Evolutionary conservation across 495 filamentous ascomycete genomes (phyloP), one percentile per base, ranked within the genome.

Genomic region (Hypoxylon subgilvum): DNA sequence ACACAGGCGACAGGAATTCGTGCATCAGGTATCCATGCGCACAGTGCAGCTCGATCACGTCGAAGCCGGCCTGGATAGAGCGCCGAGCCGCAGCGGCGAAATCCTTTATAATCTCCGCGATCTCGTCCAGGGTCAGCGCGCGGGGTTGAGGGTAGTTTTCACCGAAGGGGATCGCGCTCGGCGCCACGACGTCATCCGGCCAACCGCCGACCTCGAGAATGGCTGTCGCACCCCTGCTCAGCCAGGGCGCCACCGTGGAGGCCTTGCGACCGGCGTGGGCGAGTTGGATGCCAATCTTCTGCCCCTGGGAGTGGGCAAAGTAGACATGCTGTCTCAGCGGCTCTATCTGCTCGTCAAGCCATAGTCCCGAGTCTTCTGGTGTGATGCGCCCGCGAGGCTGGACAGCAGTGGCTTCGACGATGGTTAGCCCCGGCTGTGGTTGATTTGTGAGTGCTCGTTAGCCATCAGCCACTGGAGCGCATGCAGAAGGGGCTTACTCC

Each of bases 191-290:
- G 44, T 86, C 71, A 13, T 82, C 76, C 0, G 86, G 86, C 88
- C 88, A 92, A 8, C 87, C 88, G 7, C 74, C 74, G 0, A 79
- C 78, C 4, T 80, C 80, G 19, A 69, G 65, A 3, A 76, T 49
- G 1, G 61, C 61, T 4, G 48, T 18, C 12, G 73, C 9, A 75
- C 76, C 42, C 4, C 22, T 17, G 43, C 31, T 39, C 0, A 63
- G 30, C 42, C 41, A 63, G 1, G 60, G 60, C 0, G 60, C 81
- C 0, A 89, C 79, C 0, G 82, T 86, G 41, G 75, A 81, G 0
- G 84, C 86, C 63, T 92, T 92, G n/a, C 88, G 74, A 0, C 89
- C 89, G 0, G 88, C 87, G 66, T 94, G 89, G 7, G 73, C 87
- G 3, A 92, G 71, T 72, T 94, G 89, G 51, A 92, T 86, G 21